These are phyloP conservation scores for Lasiodiplodia sp. DNA, from an alignment of 2,329 filamentous ascomycete genomes.

Conservation along the genomic window DNA sequence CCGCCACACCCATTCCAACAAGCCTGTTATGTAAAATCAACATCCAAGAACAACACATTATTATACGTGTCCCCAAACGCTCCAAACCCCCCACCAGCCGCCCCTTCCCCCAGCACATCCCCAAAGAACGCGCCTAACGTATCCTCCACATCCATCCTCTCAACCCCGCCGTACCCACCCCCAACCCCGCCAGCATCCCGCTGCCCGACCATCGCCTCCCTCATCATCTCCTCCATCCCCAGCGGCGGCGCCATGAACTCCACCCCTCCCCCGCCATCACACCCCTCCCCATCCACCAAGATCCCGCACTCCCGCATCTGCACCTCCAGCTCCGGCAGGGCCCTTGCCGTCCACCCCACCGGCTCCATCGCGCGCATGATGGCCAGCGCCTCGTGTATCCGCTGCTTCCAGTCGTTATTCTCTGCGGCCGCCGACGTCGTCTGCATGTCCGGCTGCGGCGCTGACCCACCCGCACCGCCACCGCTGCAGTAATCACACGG, in stretches of 20 bases:
- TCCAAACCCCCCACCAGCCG: background rate
- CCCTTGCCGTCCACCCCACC: conserved; percentile 46
- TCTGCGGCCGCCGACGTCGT: background rate
- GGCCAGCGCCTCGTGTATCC: conserved; percentile 39
- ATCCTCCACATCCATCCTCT: conserved; percentile 10
- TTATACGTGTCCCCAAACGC: conserved; percentile 12
- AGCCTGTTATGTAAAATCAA: background rate
- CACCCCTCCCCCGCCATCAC: conserved; percentile 29
- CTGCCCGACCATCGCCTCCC: background rate
- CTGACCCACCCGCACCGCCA: too few relatives aligned
- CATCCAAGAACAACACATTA: conserved; percentile 9
- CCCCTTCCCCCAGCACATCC: background rate
- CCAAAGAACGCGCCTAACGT: conserved; percentile 1
- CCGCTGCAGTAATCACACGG: background rate
- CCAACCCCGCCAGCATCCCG: conserved; percentile 30
- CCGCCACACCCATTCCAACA: background rate
- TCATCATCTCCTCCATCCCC: background rate
- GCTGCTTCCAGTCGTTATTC: conserved; percentile 30
- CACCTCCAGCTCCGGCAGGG: conserved; percentile 43
- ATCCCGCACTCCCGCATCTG: conserved; percentile 44
- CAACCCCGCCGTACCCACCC: conserved; percentile 35
- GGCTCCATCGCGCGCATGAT: conserved; percentile 42
- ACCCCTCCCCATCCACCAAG: conserved; percentile 8
- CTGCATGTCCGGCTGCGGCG: too few relatives aligned
- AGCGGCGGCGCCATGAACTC: background rate